phyloP scores from a whole-genome alignment of 2,329 filamentous ascomycete species.

The Alternaria burnsii region DNA sequence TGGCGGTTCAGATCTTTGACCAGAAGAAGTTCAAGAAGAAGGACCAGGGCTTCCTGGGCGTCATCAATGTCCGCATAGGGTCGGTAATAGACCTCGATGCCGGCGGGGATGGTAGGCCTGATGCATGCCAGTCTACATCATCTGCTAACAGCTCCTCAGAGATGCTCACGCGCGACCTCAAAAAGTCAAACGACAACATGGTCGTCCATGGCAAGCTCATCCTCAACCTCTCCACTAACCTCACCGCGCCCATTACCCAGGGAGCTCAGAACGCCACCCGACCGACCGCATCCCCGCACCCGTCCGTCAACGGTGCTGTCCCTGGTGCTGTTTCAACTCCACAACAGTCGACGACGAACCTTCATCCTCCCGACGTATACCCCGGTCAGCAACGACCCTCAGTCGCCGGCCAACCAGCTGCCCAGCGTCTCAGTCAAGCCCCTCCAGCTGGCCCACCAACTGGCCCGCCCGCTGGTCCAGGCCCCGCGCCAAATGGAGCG shows the following conservation, averaged over 20 bases:
- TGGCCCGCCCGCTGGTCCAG: slow-evolving; percentile 51
- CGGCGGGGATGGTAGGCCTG: slow-evolving; percentile 81
- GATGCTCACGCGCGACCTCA: slow-evolving; percentile 96
- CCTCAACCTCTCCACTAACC: slow-evolving; percentile 92
- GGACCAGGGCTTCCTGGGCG: slow-evolving; percentile 97
- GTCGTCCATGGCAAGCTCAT: slow-evolving; percentile 98
- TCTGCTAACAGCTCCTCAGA: slow-evolving; percentile 61
- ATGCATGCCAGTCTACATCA: slow-evolving; percentile 6
- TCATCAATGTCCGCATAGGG: slow-evolving; percentile 96
- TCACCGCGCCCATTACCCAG: slow-evolving; percentile 72
- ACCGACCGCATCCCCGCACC: slow-evolving; percentile 51
- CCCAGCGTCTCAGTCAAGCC: slow-evolving; percentile 42
- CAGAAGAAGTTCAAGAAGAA: slow-evolving; percentile 99
- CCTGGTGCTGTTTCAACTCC: slow-evolving; percentile 49
- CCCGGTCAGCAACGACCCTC: slow-evolving; percentile 46
- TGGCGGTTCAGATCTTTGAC: slow-evolving; percentile 98
- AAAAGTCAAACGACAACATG: slow-evolving; percentile 97
- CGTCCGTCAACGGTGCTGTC: slow-evolving; percentile 49
- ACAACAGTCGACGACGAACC: slow-evolving; percentile 49
- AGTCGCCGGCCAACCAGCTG: slow-evolving; percentile 31
- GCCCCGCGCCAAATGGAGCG: slow-evolving; percentile 38
- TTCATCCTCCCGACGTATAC: slow-evolving; percentile 49
- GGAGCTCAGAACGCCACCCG: slow-evolving; percentile 50
- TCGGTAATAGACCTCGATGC: slow-evolving; percentile 91
- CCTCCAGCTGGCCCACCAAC: slow-evolving; percentile 50